Base-by-base conservation (phyloP, 495 filamentous ascomycete genomes). In the Jackrogersella minutella region DNA sequence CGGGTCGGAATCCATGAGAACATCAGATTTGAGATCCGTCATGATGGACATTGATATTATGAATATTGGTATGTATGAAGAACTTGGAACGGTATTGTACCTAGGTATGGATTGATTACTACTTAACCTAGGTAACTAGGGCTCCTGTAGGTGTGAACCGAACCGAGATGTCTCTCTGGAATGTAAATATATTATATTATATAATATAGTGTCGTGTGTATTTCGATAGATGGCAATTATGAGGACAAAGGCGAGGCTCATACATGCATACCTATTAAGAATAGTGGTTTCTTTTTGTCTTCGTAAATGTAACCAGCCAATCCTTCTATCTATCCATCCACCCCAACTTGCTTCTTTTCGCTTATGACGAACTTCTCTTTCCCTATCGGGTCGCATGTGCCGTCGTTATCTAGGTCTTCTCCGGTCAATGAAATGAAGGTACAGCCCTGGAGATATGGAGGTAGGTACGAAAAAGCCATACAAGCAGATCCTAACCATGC, bases 401-500 rank as follows among this genome's bases (percentile, higher is more conserved):
- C 17, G 39, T 44, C 24, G 50, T 50, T 63, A 56, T 63, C 60
- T 50, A 33, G 11, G 17, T 10, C 37, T 30, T 30, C 31, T 17
- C 28, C 44, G 47, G 21, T 50, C 59, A 28, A 46, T 46, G 19
- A 33, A 14, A 39, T 54, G 22, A 7, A n/a, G n/a, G n/a, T n/a
- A n/a, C n/a, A n/a, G n/a, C n/a, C n/a, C n/a, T n/a, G n/a, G n/a
- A n/a, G n/a, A n/a, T n/a, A n/a, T n/a, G n/a, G 22, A 28, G n/a
- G 22, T 16, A 52, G 36, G 36, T 40, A 65, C 22, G 47, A 58
- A 54, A 58, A 54, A 17, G 39, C 31, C 24, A 17, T 26, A 54
- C 40, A 66, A 66, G 49, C 39, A 66, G 56, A 66, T 61, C 55
- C 49, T 50, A 9, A 30, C 55, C 9, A 10, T 24, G 56, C 33